Conservation (phyloP, 495 filamentous ascomycete genomes). For the Trichocladium antarcticum region DNA sequence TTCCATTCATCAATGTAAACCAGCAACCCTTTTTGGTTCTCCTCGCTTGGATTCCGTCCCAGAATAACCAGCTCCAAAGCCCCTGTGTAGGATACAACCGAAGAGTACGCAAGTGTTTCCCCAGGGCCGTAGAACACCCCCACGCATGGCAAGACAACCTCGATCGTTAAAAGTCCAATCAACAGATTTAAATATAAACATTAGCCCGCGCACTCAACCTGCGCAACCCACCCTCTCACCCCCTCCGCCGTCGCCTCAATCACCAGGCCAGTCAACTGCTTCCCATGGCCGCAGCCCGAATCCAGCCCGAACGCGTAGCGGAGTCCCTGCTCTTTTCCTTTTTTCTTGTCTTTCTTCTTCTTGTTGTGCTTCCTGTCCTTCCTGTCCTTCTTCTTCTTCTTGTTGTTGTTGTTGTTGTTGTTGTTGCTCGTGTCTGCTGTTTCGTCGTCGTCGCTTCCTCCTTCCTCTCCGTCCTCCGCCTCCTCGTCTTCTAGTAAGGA, state of each 20-base stretch:
- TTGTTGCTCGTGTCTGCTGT: slow-evolving; percentile 1
- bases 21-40: too few relatives aligned
- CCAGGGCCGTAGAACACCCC: too few relatives aligned
- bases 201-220: slow-evolving; percentile 22
- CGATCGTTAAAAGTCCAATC: too few relatives aligned
- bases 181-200: too few relatives aligned
- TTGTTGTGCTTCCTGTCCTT: slow-evolving; percentile 5
- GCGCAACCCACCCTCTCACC: slow-evolving; percentile 17
- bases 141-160: too few relatives aligned
- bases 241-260: slow-evolving; percentile 39
- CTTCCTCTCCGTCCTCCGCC: not conserved
- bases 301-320: slow-evolving; percentile 76
- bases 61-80: too few relatives aligned
- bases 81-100: too few relatives aligned
- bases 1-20: too few relatives aligned
- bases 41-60: too few relatives aligned
- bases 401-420: not conserved
- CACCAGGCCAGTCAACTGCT: slow-evolving; percentile 63
- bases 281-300: slow-evolving; percentile 65
- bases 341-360: slow-evolving; percentile 1
- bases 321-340: slow-evolving; percentile 13
- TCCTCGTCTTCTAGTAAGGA: not conserved
- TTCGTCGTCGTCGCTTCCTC: slow-evolving; percentile 1
- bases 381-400: not conserved
- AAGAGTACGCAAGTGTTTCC: too few relatives aligned